Evolutionary conservation across 2,329 filamentous ascomycete genomes (phyloP), one percentile per base, ranked within the genome.

Genomic region (Fusarium sp.): DNA sequence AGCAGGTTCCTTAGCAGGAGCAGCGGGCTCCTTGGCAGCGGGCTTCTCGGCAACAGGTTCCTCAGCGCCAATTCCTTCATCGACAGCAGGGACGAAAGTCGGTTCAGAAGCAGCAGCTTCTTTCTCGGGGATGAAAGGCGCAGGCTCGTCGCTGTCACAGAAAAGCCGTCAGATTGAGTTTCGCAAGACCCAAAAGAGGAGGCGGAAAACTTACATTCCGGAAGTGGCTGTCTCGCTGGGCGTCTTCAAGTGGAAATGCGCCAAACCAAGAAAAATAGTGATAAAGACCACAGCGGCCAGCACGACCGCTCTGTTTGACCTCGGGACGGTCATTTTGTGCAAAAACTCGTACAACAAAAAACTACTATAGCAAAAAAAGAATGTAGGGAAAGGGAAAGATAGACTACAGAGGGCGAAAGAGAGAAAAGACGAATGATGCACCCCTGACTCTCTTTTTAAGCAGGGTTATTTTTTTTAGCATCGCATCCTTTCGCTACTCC

Each of bases 361-460:
- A 34, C 26, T 59, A n/a, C 16, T 18, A 43, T 1, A 12, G 23
- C 23, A 19, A 42, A 19, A 13, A 49, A 41, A 19, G 26, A 14
- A 34, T 16, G 14, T 11, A 49, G n/a, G 23, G 16, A 30, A 49
- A 49, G 39, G 12, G 37, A 30, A 34, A 37, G 41, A 44, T 16
- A 30, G 28, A 30, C 28, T 30, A 30, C 12, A 30, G 28, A 59
- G 43, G 51, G 34, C 19, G n/a, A 39, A 16, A 30, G 28, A 30
- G 28, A 30, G 28, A 53, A 14, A 58, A 49, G 6, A 39, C 42
- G 14, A 25, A 39, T 34, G 14, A 25, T 41, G 53, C 28, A 50
- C 62, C 62, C 62, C 62, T 65, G 62, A 65, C 52, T 65, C 62
- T 65, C 60, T 51, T 59, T 45, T 58, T 56, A 42, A 44, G 25